These are phyloP conservation scores for Suhomyces wounanorum DNA, from an alignment of 1,139 yeast species.

Conservation along the genomic window DNA sequence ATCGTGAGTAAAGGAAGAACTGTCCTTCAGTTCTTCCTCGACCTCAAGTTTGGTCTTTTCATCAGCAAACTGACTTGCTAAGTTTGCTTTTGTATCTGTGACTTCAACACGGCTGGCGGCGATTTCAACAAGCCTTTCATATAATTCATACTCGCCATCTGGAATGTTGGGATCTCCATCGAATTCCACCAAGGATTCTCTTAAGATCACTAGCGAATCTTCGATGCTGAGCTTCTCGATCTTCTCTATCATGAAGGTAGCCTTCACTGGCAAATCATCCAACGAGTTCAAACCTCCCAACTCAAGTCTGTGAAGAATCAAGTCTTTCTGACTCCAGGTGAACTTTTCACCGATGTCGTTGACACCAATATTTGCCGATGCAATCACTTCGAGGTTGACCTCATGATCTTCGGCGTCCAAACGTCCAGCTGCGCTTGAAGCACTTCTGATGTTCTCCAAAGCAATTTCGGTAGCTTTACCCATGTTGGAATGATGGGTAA, in stretches of 20 bases:
- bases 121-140: slow-evolving; percentile 8
- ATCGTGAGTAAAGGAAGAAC: slow-evolving; percentile 23
- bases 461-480: background rate
- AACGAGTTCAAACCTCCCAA: slow-evolving; percentile 26
- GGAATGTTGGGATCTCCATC: slow-evolving; percentile 26
- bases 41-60: background rate
- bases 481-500: background rate
- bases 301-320: slow-evolving; percentile 28
- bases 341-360: slow-evolving; percentile 27
- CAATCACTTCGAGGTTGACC: slow-evolving; percentile 16
- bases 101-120: background rate
- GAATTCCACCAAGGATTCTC: slow-evolving; percentile 22
- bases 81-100: slow-evolving; percentile 7
- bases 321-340: slow-evolving; percentile 24
- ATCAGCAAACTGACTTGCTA: slow-evolving; percentile 9
- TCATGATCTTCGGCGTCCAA: slow-evolving; percentile 13
- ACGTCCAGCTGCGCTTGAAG: slow-evolving; percentile 11
- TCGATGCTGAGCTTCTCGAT: slow-evolving; percentile 23
- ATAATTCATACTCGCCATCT: slow-evolving; percentile 16
- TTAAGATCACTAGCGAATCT: slow-evolving; percentile 26
- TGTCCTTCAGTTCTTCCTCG: background rate
- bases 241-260: slow-evolving; percentile 34
- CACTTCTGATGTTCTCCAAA: slow-evolving; percentile 9
- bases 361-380: slow-evolving; percentile 25
- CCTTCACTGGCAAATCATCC: slow-evolving; percentile 32